Percentiles rank a stretch among this genome's conserved stretches.
phyloP scores from a whole-genome alignment of 352 stramenopile genomes.

The Halophytophthora polymorphica region DNA sequence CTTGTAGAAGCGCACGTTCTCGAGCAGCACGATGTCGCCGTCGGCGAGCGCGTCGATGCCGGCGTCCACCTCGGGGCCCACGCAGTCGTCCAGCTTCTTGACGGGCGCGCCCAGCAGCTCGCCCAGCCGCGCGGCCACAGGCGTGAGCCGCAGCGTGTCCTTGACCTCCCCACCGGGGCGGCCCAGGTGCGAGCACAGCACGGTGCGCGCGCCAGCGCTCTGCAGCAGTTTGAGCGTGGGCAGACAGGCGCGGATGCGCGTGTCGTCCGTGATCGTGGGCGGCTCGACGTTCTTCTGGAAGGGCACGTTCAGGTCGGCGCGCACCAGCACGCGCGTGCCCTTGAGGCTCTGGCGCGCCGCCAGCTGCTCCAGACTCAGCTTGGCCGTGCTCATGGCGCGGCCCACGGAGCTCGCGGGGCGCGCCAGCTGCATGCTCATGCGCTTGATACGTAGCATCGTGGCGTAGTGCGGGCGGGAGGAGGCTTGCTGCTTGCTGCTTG shows the following conservation, averaged over 20 bases:
- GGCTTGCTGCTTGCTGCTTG: constrained; percentile 3
- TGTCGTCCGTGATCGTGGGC: constrained; percentile 94
- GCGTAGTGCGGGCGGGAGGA: neutral
- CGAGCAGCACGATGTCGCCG: constrained; percentile 91
- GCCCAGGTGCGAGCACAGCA: constrained; percentile 96
- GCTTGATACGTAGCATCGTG: constrained; percentile 23
- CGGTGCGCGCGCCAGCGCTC: constrained; percentile 92
- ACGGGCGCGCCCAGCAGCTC: constrained; percentile 92
- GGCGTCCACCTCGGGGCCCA: constrained; percentile 87
- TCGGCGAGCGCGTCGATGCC: constrained; percentile 82
- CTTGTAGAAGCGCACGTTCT: constrained; percentile 97
- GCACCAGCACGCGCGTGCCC: constrained; percentile 96
- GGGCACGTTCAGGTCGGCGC: constrained; percentile 99
- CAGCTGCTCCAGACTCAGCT: constrained; percentile 72
- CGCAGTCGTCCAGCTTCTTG: constrained; percentile 94
- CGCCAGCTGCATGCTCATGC: constrained; percentile 13
- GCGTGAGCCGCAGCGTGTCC: constrained; percentile 80
- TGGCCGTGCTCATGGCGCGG: constrained; percentile 44
- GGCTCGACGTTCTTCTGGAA: constrained; percentile 89
- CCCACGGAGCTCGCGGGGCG: constrained; percentile 9
- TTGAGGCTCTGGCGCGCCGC: constrained; percentile 71
- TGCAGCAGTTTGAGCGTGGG: constrained; percentile 93
- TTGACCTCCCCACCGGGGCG: constrained; percentile 92
- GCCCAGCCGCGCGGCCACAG: constrained; percentile 91
- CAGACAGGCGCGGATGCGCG: constrained; percentile 94